A percentile compares a stretch with the other conserved stretches of the same genome.
Evolutionary conservation across 78 protist genomes (phyloP).

Genomic region (Mastigamoeba balamuthi): DNA sequence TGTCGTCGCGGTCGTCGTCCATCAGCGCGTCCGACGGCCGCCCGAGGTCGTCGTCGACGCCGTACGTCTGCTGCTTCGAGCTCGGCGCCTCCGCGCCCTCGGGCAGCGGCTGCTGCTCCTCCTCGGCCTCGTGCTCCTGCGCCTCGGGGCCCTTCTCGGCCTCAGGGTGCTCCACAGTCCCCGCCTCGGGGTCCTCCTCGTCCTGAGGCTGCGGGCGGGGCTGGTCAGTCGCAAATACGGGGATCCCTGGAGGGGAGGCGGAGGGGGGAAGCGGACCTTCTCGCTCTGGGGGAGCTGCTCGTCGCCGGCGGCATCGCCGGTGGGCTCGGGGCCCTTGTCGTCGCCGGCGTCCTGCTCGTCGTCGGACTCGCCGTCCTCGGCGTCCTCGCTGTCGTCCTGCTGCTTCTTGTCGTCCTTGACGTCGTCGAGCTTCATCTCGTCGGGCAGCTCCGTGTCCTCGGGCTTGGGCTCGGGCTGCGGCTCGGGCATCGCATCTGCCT

Average conservation of each 20-base stretch:
- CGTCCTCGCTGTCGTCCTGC: background rate
- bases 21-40: background rate
- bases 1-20: background rate
- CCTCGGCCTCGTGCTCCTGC: too few species aligned
- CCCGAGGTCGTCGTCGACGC: background rate
- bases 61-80: background rate
- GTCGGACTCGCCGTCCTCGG: slow-evolving; percentile 17
- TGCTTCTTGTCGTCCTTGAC: slow-evolving; percentile 12
- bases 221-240: too few species aligned
- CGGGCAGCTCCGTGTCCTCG: slow-evolving; percentile 24
- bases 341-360: slow-evolving; percentile 16
- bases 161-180: too few species aligned
- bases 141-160: too few species aligned
- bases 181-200: too few species aligned
- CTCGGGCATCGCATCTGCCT: slow-evolving; percentile 28
- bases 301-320: too few species aligned
- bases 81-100: too few species aligned
- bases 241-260: too few species aligned
- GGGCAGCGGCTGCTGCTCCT: too few species aligned
- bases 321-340: too few species aligned
- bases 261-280: too few species aligned
- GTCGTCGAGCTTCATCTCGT: slow-evolving; percentile 2
- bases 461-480: slow-evolving; percentile 39
- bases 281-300: too few species aligned
- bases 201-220: background rate